Conservation (phyloP, 1,139 yeast species). For the Pichia sp. region DNA sequence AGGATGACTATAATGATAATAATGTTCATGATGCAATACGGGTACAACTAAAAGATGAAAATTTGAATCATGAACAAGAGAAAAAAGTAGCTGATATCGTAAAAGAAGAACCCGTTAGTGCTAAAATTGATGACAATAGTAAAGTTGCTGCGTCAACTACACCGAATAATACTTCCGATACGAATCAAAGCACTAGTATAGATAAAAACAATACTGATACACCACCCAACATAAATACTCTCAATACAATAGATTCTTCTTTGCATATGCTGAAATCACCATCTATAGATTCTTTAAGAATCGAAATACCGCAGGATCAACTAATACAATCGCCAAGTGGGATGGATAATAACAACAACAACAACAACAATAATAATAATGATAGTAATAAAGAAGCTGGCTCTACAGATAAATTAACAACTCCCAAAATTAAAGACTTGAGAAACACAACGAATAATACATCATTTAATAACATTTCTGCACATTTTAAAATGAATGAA, state of each 20-base stretch:
- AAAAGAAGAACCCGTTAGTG: neutral
- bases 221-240: neutral
- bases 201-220: neutral
- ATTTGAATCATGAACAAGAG: neutral
- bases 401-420: neutral
- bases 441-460: neutral
- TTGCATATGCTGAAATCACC: neutral
- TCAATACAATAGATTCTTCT: neutral
- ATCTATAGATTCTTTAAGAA: neutral
- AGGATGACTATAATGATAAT: neutral
- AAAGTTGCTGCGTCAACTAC: neutral
- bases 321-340: neutral
- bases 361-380: neutral
- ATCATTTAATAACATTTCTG: neutral
- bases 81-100: neutral
- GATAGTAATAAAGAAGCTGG: neutral
- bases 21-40: neutral
- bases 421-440: neutral
- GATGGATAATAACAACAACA: neutral
- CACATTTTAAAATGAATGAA: conserved; percentile 1
- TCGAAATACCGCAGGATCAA: neutral
- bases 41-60: neutral
- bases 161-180: neutral
- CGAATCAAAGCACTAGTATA: no score
- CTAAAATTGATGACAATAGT: neutral